Evolutionary conservation across 2,329 filamentous ascomycete species (phyloP).

Genomic region (Penicillium sp.): DNA sequence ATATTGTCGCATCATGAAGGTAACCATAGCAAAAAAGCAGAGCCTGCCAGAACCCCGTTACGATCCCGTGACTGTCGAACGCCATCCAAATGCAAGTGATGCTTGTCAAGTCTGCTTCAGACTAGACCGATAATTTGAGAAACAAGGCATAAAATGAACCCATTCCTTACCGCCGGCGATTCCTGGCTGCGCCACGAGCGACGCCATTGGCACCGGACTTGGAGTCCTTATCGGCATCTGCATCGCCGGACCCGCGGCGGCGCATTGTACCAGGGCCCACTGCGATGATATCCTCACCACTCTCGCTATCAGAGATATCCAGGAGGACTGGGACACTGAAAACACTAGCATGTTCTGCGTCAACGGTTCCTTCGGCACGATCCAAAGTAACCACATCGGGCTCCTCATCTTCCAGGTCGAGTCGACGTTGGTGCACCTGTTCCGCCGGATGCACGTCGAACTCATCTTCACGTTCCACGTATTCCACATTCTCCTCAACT

Average conservation of each 20-base stretch:
- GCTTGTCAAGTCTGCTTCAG: neutral
- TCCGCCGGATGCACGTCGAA: conserved; percentile 97
- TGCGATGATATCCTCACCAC: conserved; percentile 80
- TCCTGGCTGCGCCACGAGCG: conserved; percentile 30
- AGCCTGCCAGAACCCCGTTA: conserved; percentile 1
- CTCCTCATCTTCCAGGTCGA: conserved; percentile 91
- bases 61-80: conserved; percentile 6
- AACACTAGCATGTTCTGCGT: conserved; percentile 55
- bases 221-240: conserved; percentile 32
- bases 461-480: conserved; percentile 92
- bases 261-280: conserved; percentile 79
- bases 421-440: conserved; percentile 84
- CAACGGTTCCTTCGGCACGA: conserved; percentile 62
- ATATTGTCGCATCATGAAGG: neutral
- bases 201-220: conserved; percentile 24
- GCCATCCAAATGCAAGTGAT: conserved; percentile 17
- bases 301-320: conserved; percentile 90
- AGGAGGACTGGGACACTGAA: conserved; percentile 94
- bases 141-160: neutral
- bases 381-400: conserved; percentile 86
- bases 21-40: neutral
- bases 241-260: conserved; percentile 73
- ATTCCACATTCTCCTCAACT: conserved; percentile 97
- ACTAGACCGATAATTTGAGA: neutral
- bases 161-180: conserved; percentile 33